A percentile compares a stretch with the other conserved stretches of the same genome.
Evolutionary conservation across 306 rosid genomes (phyloP).

Genomic region (Hippophae tibetana): DNA sequence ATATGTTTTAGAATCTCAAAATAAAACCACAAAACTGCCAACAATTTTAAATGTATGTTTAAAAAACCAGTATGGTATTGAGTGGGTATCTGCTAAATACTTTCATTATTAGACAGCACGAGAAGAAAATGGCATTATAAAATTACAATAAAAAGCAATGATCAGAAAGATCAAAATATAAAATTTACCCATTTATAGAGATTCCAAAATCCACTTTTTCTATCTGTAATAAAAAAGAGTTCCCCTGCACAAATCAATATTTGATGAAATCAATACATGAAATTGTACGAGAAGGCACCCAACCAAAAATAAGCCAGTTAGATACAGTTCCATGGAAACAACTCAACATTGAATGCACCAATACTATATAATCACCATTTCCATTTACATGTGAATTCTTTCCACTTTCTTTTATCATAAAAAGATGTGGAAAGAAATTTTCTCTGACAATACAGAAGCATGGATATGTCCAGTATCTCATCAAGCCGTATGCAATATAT

Average conservation of each 20-base stretch:
- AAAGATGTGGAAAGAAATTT: too few species aligned
- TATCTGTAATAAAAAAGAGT: constrained; percentile 75
- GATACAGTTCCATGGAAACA: constrained; percentile 4
- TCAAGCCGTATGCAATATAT: too few species aligned
- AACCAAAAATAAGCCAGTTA: background rate
- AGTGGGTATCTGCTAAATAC: background rate
- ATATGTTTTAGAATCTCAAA: background rate
- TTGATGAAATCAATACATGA: constrained; percentile 4
- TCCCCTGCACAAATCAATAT: constrained; percentile 59
- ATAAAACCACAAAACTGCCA: background rate
- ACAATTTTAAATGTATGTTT: background rate
- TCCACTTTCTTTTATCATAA: too few species aligned
- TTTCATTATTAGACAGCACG: too few species aligned
- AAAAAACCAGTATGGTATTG: background rate
- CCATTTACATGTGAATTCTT: too few species aligned
- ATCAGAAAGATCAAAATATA: background rate
- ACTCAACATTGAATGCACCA: constrained; percentile 3
- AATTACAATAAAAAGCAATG: constrained; percentile 2
- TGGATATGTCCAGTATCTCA: too few species aligned
- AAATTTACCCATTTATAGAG: constrained; percentile 81
- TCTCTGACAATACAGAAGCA: too few species aligned
- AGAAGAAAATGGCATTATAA: background rate
- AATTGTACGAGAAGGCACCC: background rate
- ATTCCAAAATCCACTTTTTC: constrained; percentile 83
- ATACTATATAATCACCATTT: background rate